Evolutionary conservation across 1,139 yeast genomes (phyloP).

Genomic region (Yarrowia galli): DNA sequence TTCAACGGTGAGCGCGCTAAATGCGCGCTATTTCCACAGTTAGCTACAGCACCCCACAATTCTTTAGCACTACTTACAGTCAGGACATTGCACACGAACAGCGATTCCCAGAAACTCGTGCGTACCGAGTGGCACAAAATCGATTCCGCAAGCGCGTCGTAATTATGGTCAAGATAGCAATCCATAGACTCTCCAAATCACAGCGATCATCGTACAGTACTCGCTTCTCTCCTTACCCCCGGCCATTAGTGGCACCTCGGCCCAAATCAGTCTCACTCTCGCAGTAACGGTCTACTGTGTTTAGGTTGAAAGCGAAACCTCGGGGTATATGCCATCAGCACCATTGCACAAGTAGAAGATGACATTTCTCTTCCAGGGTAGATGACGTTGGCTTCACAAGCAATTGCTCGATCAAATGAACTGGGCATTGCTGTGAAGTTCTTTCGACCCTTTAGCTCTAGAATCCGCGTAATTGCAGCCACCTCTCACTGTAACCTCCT

Average conservation of each 20-base stretch:
- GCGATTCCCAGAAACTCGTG: too few relatives aligned
- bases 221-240: slow-evolving; percentile 1
- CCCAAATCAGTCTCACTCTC: not conserved
- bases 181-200: not conserved
- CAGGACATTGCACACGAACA: too few relatives aligned
- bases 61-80: too few relatives aligned
- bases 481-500: not conserved
- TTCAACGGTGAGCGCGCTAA: not conserved
- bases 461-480: too few relatives aligned
- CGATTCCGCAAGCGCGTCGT: not conserved
- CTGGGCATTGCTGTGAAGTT: too few relatives aligned
- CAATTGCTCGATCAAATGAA: too few relatives aligned
- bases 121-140: too few relatives aligned
- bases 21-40: not conserved
- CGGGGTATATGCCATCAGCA: not conserved
- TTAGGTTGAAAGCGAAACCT: slow-evolving; percentile 1
- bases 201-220: not conserved
- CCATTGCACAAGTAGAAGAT: too few relatives aligned
- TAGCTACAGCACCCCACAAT: too few relatives aligned
- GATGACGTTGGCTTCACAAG: too few relatives aligned
- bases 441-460: too few relatives aligned
- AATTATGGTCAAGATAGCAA: not conserved
- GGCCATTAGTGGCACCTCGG: not conserved
- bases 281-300: not conserved
- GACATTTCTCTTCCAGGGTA: too few relatives aligned